These are phyloP conservation scores for Protomyces inundatus DNA, from an alignment of 1,139 yeast species.

Conservation along the genomic window DNA sequence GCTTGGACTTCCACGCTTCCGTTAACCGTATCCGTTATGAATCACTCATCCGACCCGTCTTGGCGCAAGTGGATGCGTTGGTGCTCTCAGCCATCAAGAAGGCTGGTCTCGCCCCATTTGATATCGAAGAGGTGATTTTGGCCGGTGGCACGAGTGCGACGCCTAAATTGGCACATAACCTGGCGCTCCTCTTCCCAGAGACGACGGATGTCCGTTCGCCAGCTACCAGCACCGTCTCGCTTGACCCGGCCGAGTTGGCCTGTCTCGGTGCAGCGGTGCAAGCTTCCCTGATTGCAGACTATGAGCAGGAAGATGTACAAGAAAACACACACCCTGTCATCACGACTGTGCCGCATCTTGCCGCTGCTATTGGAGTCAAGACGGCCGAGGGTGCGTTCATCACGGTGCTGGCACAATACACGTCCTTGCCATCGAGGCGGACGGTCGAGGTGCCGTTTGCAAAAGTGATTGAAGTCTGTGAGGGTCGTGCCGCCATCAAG, in stretches of 20 bases:
- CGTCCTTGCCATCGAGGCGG: slow-evolving; percentile 89
- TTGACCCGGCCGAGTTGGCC: slow-evolving; percentile 82
- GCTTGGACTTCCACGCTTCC: slow-evolving; percentile 85
- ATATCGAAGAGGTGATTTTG: slow-evolving; percentile 82
- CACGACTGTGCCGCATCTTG: slow-evolving; percentile 80
- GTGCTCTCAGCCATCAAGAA: slow-evolving; percentile 69
- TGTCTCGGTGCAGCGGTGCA: slow-evolving; percentile 97
- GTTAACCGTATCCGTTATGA: slow-evolving; percentile 94
- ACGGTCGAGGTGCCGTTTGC: slow-evolving; percentile 57
- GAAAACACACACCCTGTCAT: slow-evolving; percentile 84
- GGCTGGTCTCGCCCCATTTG: slow-evolving; percentile 79
- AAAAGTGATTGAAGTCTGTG: slow-evolving; percentile 61
- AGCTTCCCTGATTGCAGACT: slow-evolving; percentile 78
- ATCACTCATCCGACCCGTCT: slow-evolving; percentile 72
- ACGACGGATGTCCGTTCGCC: slow-evolving; percentile 74
- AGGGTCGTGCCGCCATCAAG: slow-evolving; percentile 78
- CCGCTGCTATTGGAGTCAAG: slow-evolving; percentile 79
- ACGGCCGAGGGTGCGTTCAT: slow-evolving; percentile 67
- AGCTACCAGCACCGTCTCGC: slow-evolving; percentile 64
- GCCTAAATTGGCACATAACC: slow-evolving; percentile 79
- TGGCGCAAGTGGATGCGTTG: slow-evolving; percentile 68
- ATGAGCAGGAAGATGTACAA: slow-evolving; percentile 77
- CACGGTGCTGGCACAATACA: slow-evolving; percentile 72
- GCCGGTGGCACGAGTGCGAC: slow-evolving; percentile 93
- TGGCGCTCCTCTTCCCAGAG: slow-evolving; percentile 74